These are phyloP conservation scores for Rhynchosporium graminicola DNA, from an alignment of 2,329 filamentous ascomycete species.

Conservation along the genomic window DNA sequence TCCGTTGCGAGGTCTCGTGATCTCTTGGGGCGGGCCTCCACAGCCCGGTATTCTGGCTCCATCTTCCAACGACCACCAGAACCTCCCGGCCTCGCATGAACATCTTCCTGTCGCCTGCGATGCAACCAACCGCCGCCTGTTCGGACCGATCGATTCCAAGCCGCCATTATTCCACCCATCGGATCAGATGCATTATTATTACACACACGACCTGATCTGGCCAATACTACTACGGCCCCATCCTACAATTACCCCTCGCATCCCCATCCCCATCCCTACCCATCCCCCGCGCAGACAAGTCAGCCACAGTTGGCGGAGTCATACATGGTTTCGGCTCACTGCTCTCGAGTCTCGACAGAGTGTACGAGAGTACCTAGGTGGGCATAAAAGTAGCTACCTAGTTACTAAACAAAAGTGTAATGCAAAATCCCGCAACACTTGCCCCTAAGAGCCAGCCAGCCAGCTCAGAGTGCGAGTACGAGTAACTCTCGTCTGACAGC, in stretches of 20 bases:
- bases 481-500: slow-evolving; percentile 8
- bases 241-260: slow-evolving; percentile 4
- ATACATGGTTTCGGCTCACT: not conserved
- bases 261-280: too few relatives aligned
- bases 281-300: not conserved
- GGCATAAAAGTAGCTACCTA: too few relatives aligned
- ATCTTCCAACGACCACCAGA: not conserved
- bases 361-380: too few relatives aligned
- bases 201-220: not conserved
- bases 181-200: slow-evolving; percentile 5
- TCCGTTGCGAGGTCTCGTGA: not conserved
- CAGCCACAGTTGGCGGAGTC: slow-evolving; percentile 14
- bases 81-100: not conserved
- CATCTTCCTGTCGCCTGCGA: not conserved
- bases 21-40: not conserved
- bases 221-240: not conserved
- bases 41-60: not conserved
- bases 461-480: not conserved
- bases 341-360: not conserved
- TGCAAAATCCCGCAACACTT: too few relatives aligned
- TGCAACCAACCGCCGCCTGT: not conserved
- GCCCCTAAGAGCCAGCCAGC: too few relatives aligned
- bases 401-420: too few relatives aligned
- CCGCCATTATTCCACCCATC: slow-evolving; percentile 1
- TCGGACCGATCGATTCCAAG: slow-evolving; percentile 1